Conservation (phyloP, 805 yeast species). For the Ogataea methylovora region DNA sequence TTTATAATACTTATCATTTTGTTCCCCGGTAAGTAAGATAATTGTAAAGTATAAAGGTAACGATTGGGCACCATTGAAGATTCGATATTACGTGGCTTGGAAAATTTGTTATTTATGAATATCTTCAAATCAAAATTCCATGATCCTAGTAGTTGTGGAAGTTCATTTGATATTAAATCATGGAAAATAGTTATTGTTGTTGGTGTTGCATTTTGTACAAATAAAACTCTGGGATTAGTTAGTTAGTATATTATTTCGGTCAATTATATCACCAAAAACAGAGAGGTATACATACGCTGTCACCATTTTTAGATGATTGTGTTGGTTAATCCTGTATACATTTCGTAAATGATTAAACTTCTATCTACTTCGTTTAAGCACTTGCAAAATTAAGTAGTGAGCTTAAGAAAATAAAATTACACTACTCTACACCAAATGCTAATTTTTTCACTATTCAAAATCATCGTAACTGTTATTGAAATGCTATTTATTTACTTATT, state of each 20-base stretch:
- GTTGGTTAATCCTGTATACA: no score
- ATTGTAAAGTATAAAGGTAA: slow-evolving; percentile 41
- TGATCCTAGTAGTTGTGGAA: slow-evolving; percentile 52
- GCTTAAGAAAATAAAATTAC: no score
- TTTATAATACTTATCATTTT: slow-evolving; percentile 42
- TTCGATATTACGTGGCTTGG: slow-evolving; percentile 30
- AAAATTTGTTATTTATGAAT: slow-evolving; percentile 54
- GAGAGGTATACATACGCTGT: slow-evolving; percentile 29
- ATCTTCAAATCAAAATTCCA: slow-evolving; percentile 69
- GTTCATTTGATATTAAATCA: slow-evolving; percentile 60
- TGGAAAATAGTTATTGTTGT: slow-evolving; percentile 62
- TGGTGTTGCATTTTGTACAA: slow-evolving; percentile 40
- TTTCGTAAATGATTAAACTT: no score
- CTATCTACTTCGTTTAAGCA: no score
- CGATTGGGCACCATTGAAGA: slow-evolving; percentile 32
- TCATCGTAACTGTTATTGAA: no score
- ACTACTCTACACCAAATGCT: no score
- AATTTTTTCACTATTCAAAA: no score
- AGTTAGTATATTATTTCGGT: not conserved
- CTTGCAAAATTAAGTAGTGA: no score
- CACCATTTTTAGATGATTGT: slow-evolving; percentile 15
- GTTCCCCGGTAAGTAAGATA: slow-evolving; percentile 38
- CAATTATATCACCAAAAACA: not conserved
- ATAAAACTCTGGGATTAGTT: slow-evolving; percentile 23
- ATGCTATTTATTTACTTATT: no score